Base-by-base conservation (phyloP, 257 asterid genomes). In the Solanum dulcamara region DNA sequence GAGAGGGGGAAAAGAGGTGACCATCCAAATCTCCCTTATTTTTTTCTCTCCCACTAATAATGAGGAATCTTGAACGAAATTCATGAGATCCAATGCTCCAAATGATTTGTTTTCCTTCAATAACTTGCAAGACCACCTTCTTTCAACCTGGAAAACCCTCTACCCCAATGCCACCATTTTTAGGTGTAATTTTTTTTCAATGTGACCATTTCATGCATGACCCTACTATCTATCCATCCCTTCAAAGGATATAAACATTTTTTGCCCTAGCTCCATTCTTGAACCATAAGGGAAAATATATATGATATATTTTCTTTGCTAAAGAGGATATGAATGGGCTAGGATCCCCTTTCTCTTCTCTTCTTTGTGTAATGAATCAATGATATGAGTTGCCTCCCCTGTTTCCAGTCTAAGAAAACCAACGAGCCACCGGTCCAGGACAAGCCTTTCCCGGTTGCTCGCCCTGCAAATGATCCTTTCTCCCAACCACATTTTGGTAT, bases 381-480 rank as follows among this genome's bases (percentile, higher is more conserved):
- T 17, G 62, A 91, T 92, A 85, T 89, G 91, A 86, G 82, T 85
- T 96, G 99, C 93, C 90, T 96, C 92, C 97, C 98, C 42, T 96
- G 98, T 94, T 96, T 96, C 83, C 83, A 84, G 81, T 86, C 77
- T n/a, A 92, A 84, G 68, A 84, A 90, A 33, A 83, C 83, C 84
- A 53, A 77, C 24, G 81, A 85, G n/a, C 84, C 87, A 32, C 81
- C 86, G 10, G 88, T n/a, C 2, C 24, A 88, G 18, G 85, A 87
- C 68, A 51, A 4, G 46, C 14, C 48, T 37, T 46, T 89, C 32
- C 94, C 92, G 3, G 84, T 87, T 4, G 95, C 97, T 88, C 94
- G 80, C 84, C 89, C 92, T 68, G 89, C 68, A 74, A 85, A 83
- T 70, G 59, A 85, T 55, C 87, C 93, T 12, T 48, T 92, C 3